phyloP scores from a whole-genome alignment of 2,329 filamentous ascomycete genomes.

The Diaporthe sp. region DNA sequence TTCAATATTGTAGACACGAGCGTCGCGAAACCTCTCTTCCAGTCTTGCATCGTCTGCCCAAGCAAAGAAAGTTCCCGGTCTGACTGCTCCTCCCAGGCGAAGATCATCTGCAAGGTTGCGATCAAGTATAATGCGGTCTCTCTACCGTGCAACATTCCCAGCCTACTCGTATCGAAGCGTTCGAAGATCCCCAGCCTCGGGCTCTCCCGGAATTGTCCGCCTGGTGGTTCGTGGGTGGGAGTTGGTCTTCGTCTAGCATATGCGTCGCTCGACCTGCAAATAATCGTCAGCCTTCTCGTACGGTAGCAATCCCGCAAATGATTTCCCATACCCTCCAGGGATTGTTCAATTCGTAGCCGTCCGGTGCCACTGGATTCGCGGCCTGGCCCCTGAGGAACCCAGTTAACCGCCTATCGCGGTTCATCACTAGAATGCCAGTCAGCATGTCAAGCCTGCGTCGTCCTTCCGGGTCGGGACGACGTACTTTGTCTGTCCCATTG shows the following conservation, averaged over 20 bases:
- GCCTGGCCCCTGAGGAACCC: conserved; percentile 71
- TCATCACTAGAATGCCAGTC: conserved; percentile 68
- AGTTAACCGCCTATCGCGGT: conserved; percentile 73
- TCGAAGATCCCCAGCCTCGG: not conserved
- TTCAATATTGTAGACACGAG: not conserved
- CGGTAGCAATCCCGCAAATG: not conserved
- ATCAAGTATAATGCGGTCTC: not conserved
- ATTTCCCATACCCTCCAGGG: conserved; percentile 70
- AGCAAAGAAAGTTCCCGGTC: conserved; percentile 24
- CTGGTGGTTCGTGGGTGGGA: not conserved
- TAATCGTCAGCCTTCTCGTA: conserved; percentile 37
- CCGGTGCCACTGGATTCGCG: conserved; percentile 67
- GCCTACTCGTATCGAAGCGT: not conserved
- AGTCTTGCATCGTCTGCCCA: not conserved
- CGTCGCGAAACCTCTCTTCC: not conserved
- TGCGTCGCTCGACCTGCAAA: conserved; percentile 66
- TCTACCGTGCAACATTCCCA: not conserved
- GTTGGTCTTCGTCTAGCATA: conserved; percentile 53
- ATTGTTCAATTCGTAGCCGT: conserved; percentile 74
- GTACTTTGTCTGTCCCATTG: conserved; percentile 76
- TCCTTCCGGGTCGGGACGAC: conserved; percentile 38
- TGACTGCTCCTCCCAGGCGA: conserved; percentile 3
- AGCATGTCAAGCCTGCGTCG: conserved; percentile 37
- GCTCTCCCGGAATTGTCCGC: not conserved
- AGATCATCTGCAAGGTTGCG: not conserved